Percentiles rank a stretch among this genome's conserved stretches.
phyloP scores from a whole-genome alignment of 1,284 basidiomycete species.

The Cutaneotrichosporon sp. region DNA sequence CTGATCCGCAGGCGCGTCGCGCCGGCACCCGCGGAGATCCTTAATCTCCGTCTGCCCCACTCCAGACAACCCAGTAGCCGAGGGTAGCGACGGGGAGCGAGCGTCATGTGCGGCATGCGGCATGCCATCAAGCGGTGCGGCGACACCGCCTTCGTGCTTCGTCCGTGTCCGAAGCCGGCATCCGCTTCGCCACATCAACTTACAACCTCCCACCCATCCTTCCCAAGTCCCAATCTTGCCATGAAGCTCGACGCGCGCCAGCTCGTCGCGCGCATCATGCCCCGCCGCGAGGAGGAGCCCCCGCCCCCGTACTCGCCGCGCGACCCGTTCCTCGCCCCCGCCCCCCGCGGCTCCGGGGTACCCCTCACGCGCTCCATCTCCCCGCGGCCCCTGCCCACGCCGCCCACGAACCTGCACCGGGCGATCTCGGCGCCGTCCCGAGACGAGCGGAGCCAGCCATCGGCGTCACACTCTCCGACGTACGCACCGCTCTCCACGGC shows the following conservation, averaged over 20 bases:
- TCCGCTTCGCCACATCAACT: background rate
- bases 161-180: background rate
- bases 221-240: background rate
- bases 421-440: background rate
- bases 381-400: slow-evolving; percentile 5
- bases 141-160: background rate
- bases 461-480: no score
- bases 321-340: background rate
- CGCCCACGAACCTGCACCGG: background rate
- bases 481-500: background rate
- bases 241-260: slow-evolving; percentile 12
- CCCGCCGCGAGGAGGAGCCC: background rate
- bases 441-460: no score
- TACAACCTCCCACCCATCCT: no score
- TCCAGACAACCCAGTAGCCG: no score
- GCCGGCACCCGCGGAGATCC: background rate
- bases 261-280: slow-evolving; percentile 6
- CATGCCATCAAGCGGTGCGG: no score
- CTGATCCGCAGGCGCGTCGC: background rate
- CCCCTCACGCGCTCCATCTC: slow-evolving; percentile 5
- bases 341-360: background rate
- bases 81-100: no score
- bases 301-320: slow-evolving; percentile 14
- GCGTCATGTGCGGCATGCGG: no score
- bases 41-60: no score